Evolutionary conservation across 1,284 basidiomycete genomes (phyloP), one percentile per base, ranked within the genome.

Genomic region (Anthracocystis walkeri): DNA sequence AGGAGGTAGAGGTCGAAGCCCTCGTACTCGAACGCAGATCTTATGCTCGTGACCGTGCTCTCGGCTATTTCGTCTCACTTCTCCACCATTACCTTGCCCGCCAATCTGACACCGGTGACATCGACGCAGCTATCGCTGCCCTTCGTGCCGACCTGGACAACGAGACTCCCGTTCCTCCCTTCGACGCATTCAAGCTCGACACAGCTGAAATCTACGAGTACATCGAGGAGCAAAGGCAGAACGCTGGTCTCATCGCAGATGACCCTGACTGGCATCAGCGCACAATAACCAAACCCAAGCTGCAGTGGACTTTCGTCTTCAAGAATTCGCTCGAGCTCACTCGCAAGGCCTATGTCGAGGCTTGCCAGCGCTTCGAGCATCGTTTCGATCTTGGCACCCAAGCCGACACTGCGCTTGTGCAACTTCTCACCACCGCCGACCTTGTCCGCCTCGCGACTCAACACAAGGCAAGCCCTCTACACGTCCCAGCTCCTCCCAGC

Each of bases 1-100:
- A 65, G 27, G 58, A 60, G 25, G 52, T 21, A n/a, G 72, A 75
- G 41, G 62, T 75, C 25, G 72, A 75, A 31, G 72, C 66, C 20
- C 55, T 68, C 10, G 62, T 75, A 2, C 63, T 75, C 5, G 72
- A 75, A 35, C 58, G 63, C 29, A 52, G 55, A 3, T 67, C 64
- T 3, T 20, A 21, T n/a, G 60, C 59, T 7, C 73, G 73, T 18
- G 65, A 75, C 23, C 60, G 50, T 14, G 64, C 67, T 12, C 60
- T 75, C 14, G 73, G 73, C 14, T 58, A 48, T 16, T 70, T 75
- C 40, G 20, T 67, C 27, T 68, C 71, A 7, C 14, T 62, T n/a
- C 42, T 74, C 10, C 38, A 57, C 8, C 44, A 58, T 23, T 65
- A 65, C 44, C 62, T 65, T 7, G 51, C 50, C 7, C 54, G 42